Evolutionary conservation across 2,329 filamentous ascomycete genomes (phyloP).

Genomic region (Monosporascus sp.): DNA sequence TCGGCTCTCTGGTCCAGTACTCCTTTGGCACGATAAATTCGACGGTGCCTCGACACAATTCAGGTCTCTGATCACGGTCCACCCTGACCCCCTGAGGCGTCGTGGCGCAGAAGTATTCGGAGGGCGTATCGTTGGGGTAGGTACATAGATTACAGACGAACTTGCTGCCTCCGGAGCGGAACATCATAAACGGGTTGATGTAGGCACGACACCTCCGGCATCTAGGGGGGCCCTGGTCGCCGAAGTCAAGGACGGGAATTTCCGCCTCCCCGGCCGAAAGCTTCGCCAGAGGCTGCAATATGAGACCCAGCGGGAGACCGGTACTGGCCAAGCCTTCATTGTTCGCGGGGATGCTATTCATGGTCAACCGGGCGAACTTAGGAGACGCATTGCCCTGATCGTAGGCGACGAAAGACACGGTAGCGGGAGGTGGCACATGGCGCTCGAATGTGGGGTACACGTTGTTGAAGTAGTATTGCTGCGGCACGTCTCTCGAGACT

Average conservation of each 20-base stretch:
- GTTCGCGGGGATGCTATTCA: conserved; percentile 88
- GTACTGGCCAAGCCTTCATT: conserved; percentile 75
- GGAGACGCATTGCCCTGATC: conserved; percentile 97
- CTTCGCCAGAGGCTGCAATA: conserved; percentile 81
- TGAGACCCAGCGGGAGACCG: conserved; percentile 76
- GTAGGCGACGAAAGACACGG: conserved; percentile 83
- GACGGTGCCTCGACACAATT: conserved; percentile 85
- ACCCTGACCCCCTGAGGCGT: conserved; percentile 81
- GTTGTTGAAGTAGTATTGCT: conserved; percentile 79
- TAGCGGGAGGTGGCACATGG: conserved; percentile 82
- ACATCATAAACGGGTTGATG: conserved; percentile 99
- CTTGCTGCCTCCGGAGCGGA: conserved; percentile 88
- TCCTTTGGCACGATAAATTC: conserved; percentile 97
- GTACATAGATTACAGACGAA: conserved; percentile 98
- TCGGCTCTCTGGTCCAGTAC: conserved; percentile 94
- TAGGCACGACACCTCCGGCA: conserved; percentile 92
- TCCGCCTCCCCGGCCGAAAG: conserved; percentile 79
- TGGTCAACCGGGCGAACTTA: conserved; percentile 82
- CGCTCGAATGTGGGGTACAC: conserved; percentile 95
- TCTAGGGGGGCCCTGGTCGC: conserved; percentile 80
- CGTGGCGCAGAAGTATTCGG: conserved; percentile 90
- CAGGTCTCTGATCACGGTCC: conserved; percentile 82
- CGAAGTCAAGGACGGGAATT: conserved; percentile 92
- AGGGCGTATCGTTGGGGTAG: conserved; percentile 87
- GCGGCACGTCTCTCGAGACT: conserved; percentile 71